Evolutionary conservation across 2,329 filamentous ascomycete genomes (phyloP).

Genomic region (Penicillium hesseltinei): DNA sequence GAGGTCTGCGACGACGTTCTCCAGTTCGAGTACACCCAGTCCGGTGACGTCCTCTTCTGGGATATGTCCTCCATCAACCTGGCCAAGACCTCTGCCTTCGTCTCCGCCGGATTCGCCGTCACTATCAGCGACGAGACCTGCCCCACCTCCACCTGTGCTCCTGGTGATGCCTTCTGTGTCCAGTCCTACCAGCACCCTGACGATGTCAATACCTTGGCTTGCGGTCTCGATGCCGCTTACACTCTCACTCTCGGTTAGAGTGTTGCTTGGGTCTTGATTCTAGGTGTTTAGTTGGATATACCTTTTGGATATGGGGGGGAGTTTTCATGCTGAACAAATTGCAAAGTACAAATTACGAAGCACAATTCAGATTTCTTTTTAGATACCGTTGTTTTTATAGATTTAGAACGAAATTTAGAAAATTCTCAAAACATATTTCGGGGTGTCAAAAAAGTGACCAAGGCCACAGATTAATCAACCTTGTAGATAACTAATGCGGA

Average conservation of each 20-base stretch:
- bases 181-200: conserved; percentile 31
- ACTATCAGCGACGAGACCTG: conserved; percentile 25
- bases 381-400: not conserved
- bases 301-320: conserved; percentile 4
- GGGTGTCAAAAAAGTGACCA: not conserved
- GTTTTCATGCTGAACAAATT: conserved; percentile 6
- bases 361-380: not conserved
- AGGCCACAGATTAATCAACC: too few relatives aligned
- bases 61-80: conserved; percentile 35
- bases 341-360: conserved; percentile 1
- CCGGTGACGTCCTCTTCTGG: conserved; percentile 29
- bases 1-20: conserved; percentile 22
- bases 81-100: conserved; percentile 18
- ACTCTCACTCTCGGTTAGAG: conserved; percentile 40
- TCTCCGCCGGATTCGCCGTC: conserved; percentile 27
- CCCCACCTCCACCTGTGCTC: conserved; percentile 22
- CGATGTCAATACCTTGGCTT: conserved; percentile 29
- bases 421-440: not conserved
- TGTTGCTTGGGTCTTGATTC: not conserved
- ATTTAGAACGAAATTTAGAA: not conserved
- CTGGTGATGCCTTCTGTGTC: conserved; percentile 26
- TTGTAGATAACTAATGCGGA: not conserved
- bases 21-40: conserved; percentile 35
- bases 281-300: conserved; percentile 10
- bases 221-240: conserved; percentile 23